phyloP scores from a whole-genome alignment of 2,329 filamentous ascomycete species.

The Cladophialophora exuberans region DNA sequence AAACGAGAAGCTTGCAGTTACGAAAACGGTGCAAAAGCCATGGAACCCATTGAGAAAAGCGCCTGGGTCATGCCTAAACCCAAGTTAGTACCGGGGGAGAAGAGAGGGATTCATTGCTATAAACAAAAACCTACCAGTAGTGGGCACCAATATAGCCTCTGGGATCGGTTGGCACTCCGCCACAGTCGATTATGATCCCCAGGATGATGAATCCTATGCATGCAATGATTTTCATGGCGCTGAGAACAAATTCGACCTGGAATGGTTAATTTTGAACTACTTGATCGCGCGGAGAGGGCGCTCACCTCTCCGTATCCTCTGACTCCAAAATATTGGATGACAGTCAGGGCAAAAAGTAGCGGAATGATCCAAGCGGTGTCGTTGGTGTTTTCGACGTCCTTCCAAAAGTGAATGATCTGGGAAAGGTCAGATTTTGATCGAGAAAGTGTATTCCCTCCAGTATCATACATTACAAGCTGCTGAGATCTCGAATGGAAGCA shows the following conservation, averaged over 20 bases:
- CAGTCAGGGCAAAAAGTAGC: slow-evolving; percentile 17
- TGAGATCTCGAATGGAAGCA: slow-evolving; percentile 56
- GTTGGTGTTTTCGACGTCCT: slow-evolving; percentile 38
- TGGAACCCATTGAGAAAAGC: slow-evolving; percentile 68
- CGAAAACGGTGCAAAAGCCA: slow-evolving; percentile 66
- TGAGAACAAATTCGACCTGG: slow-evolving; percentile 60
- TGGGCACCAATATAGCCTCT: slow-evolving; percentile 27
- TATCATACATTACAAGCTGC: slow-evolving; percentile 50
- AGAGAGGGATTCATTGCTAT: too few species aligned
- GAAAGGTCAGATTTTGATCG: slow-evolving; percentile 50
- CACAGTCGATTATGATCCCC: slow-evolving; percentile 82
- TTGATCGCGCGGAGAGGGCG: slow-evolving; percentile 8
- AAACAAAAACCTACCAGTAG: slow-evolving; percentile 38
- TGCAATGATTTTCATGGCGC: slow-evolving; percentile 61
- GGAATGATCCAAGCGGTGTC: slow-evolving; percentile 34
- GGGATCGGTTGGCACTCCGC: slow-evolving; percentile 53
- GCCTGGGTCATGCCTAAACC: background rate
- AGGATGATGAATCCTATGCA: slow-evolving; percentile 72
- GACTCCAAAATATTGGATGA: slow-evolving; percentile 54
- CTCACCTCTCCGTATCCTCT: slow-evolving; percentile 45
- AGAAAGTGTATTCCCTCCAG: background rate
- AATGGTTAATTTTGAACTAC: background rate
- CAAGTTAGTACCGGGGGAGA: background rate
- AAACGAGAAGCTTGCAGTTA: slow-evolving; percentile 66
- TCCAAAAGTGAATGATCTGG: slow-evolving; percentile 64